A percentile compares a stretch with the other conserved stretches of the same genome.
These are phyloP conservation scores for Candida coleopterorum DNA, from an alignment of 805 yeast genomes.

Conservation along the genomic window DNA sequence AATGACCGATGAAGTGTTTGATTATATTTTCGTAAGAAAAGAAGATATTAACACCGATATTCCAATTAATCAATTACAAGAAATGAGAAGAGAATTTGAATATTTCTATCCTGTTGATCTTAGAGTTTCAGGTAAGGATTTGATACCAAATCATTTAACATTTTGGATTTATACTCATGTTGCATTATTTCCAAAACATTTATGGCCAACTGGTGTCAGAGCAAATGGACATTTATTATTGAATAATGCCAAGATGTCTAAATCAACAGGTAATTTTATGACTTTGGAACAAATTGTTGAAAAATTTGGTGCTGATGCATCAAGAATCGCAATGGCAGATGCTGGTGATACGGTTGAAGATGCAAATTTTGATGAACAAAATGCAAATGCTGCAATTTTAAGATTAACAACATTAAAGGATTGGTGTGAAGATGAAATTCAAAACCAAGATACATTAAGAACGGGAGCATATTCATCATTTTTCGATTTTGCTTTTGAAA, in stretches of 20 bases:
- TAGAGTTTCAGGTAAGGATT: constrained; percentile 92
- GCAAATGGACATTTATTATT: constrained; percentile 93
- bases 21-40: constrained; percentile 75
- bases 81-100: constrained; percentile 88
- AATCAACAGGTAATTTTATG: constrained; percentile 95
- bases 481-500: constrained; percentile 86
- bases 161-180: constrained; percentile 91
- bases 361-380: constrained; percentile 94
- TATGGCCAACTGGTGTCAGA: constrained; percentile 94
- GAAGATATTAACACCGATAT: constrained; percentile 57
- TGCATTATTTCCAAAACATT: constrained; percentile 83
- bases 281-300: constrained; percentile 78
- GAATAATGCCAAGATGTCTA: constrained; percentile 97
- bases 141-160: constrained; percentile 94
- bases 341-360: constrained; percentile 98
- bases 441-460: constrained; percentile 45
- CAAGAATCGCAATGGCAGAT: constrained; percentile 96
- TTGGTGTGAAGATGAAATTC: constrained; percentile 83
- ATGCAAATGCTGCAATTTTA: constrained; percentile 95
- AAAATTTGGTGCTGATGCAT: constrained; percentile 96
- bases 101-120: constrained; percentile 94
- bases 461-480: constrained; percentile 49
- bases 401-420: constrained; percentile 89
- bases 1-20: constrained; percentile 90
- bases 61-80: constrained; percentile 60